phyloP scores from a whole-genome alignment of 768 basidiomycete species.

The Tulasnella sp. region DNA sequence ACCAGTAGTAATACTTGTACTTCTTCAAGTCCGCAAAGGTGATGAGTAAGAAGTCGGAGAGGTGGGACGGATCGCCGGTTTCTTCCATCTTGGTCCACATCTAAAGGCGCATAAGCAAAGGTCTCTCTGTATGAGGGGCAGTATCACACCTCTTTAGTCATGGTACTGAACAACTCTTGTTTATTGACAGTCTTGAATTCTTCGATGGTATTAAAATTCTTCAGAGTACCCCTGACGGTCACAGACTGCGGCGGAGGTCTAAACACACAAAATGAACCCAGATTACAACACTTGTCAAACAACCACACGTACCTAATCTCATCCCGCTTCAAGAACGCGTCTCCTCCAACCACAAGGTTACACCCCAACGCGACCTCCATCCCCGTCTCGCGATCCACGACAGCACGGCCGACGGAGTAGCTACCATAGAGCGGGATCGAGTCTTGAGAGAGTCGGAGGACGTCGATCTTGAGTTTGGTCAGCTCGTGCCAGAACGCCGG shows the following conservation, averaged over 20 bases:
- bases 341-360: constrained; percentile 49
- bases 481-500: constrained; percentile 92
- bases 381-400: constrained; percentile 67
- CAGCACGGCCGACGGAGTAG: constrained; percentile 56
- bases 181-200: constrained; percentile 89
- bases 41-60: constrained; percentile 77
- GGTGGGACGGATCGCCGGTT: constrained; percentile 40
- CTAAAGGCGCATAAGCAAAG: constrained; percentile 27
- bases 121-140: background rate
- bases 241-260: constrained; percentile 39
- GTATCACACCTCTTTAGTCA: constrained; percentile 49
- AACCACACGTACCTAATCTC: constrained; percentile 33
- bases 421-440: constrained; percentile 49
- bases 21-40: constrained; percentile 97
- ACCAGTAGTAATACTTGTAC: constrained; percentile 97
- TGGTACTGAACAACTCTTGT: constrained; percentile 63
- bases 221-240: constrained; percentile 51
- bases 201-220: constrained; percentile 96
- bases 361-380: constrained; percentile 59
- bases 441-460: constrained; percentile 68
- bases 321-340: constrained; percentile 40
- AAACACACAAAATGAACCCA: background rate
- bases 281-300: constrained; percentile 6
- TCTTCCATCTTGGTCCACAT: constrained; percentile 54
- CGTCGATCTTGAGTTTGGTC: constrained; percentile 79